Percentiles rank a stretch among this genome's conserved stretches.
Evolutionary conservation across 176 grass and related monocot species (phyloP).

Genomic region (Dactylis glomerata): DNA sequence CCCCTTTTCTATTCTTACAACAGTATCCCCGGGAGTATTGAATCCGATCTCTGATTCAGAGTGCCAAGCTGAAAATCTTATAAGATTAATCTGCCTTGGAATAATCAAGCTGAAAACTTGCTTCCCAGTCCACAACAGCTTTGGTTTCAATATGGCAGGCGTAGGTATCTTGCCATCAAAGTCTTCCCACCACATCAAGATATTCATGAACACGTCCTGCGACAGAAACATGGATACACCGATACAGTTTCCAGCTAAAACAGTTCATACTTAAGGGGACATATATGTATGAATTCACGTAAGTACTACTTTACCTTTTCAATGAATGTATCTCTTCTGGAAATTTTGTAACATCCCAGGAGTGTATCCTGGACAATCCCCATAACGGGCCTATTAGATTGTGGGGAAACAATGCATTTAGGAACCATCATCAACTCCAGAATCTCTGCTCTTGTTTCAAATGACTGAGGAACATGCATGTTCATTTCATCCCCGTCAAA

Average conservation of each 20-base stretch:
- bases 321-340: constrained; percentile 84
- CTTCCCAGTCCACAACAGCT: constrained; percentile 84
- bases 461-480: constrained; percentile 95
- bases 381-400: constrained; percentile 85
- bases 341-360: constrained; percentile 79
- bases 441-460: constrained; percentile 84
- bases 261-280: neutral
- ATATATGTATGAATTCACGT: neutral
- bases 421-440: constrained; percentile 95
- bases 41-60: constrained; percentile 58
- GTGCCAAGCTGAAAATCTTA: constrained; percentile 82
- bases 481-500: constrained; percentile 99
- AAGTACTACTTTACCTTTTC: constrained; percentile 56
- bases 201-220: constrained; percentile 96
- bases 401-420: constrained; percentile 92
- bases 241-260: neutral
- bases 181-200: constrained; percentile 95
- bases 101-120: constrained; percentile 97
- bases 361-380: constrained; percentile 90
- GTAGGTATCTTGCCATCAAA: constrained; percentile 91
- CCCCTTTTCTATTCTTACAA: constrained; percentile 91
- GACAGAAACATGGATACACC: neutral
- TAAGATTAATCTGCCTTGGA: constrained; percentile 84
- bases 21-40: constrained; percentile 81
- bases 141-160: constrained; percentile 80